Base-by-base conservation (phyloP, 164 flowering plant species). In the Kingdonia uniflora region DNA sequence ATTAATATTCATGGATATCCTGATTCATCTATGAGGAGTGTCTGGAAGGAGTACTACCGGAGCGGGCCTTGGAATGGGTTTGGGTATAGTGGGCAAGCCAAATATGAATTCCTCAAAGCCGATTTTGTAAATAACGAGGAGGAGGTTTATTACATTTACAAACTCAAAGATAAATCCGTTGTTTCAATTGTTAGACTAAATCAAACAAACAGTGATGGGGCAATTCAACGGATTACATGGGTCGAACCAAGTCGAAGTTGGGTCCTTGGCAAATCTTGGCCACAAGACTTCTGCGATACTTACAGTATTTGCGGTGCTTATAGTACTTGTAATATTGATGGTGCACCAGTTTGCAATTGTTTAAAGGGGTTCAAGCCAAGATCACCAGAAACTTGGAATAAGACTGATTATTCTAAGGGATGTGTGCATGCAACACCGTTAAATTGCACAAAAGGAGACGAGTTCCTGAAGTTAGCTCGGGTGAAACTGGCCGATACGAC, bases 51-150 rank as follows among this genome's bases (percentile, higher is more conserved):
- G 0, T 5, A 8, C 5, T 76, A 65, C 39, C 61, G 85, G 19
- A 70, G 73, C 25, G 89, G 95, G 2, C 81, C 85, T 1, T 82
- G 83, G 85, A 75, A 74, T 44, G 89, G 89, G 13, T 6, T 54
- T 5, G 10, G n/a, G 53, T 12, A 71, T 63, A 19, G 56, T 58
- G 6, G 75, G 76, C 0, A 10, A 26, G 0, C 70, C 70, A 0
- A 19, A 23, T 2, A 14, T 63, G 58, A 54, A 15, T 8, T 19
- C 35, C 41, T 54, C 45, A 54, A 17, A 10, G 58, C 42, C 16
- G 14, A 20, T 11, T 53, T 58, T 25, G 10, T n/a, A 5, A 11
- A 7, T 1, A 49, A 42, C 14, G 5, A 40, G 14, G 42, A 55
- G 1, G 63, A 64, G 20, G 22, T 53, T 0, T 58, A 12, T 23